Base-by-base conservation (phyloP, 192 early-diverging fungal species). In the Coemansia sp. region DNA sequence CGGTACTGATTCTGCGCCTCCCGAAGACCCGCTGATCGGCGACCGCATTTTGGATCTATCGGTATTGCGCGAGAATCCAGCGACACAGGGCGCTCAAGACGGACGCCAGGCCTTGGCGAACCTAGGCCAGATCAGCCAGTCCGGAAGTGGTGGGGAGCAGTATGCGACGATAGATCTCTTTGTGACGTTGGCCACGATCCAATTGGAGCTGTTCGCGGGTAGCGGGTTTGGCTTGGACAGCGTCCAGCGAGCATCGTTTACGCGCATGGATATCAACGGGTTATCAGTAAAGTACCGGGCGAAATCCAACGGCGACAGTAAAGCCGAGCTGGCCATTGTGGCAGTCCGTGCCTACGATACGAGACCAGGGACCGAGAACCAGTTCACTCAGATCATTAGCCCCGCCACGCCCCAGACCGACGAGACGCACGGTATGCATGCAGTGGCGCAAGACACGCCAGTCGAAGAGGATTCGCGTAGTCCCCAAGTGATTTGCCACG, bases 311-410 rank as follows among this genome's bases (percentile, higher is more conserved):
- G 82, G 82, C 6, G 78, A 87, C 7, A 90, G 90, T 74, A 87
- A 93, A 34, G 82, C 88, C 0, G 91, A 94, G 70, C 37, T 93
- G 46, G 84, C 86, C 6, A 85, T 95, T 29, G 67, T 85, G 34
- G 88, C 91, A 3, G 84, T 95, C 5, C 88, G 90, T 5, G 87
- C 95, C 12, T 87, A 85, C 62, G 96, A 98, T 69, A 94, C 93
- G 2, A 75, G 96, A 15, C 88, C 87, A 17, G 86, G 89, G 8
- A 87, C 88, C 0, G 84, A 87, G 34, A 95, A 89, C 68, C 84
- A 91, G 46, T 97, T 94, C 77, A 87, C 88, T 38, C 91, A 96
- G 62, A 90, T 97, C 21, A 90, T 97, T 67, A 76, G 73, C 34
- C 81, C 81, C 19, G 76, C 75, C 3, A 69, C 65, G 21, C 15